Base-by-base conservation (phyloP, 1,284 basidiomycete species). In the Ustilago nuda region DNA sequence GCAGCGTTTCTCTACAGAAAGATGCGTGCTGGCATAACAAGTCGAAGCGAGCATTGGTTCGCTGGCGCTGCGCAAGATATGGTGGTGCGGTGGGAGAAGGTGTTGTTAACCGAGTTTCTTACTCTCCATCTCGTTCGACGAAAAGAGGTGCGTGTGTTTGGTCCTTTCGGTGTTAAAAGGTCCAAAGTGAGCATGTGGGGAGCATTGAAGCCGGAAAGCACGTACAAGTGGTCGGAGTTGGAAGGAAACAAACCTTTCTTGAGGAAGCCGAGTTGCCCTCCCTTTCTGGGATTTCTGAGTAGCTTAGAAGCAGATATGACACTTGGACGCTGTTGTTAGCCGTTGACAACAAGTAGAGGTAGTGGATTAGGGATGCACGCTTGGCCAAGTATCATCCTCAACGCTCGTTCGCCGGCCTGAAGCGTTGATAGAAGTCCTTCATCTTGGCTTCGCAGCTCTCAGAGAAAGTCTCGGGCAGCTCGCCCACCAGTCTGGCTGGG, bases 401-500 rank as follows among this genome's bases (percentile, higher is more conserved):
- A 13, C 72, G 52, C 46, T 70, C 74, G 56, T 66, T 69, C 4
- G 66, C 56, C 13, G 86, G 81, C 70, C 89, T 88, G 83, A 93
- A 94, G 12, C 90, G 88, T 15, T 88, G 88, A 79, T 94, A 94
- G 73, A 90, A 91, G 54, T 90, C 89, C 84, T 96, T 97, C 12
- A 92, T 92, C 68, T 90, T 89, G 0, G 90, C 88, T 85, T 95
- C 93, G 4, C 92, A 89, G 68, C 91, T 89, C 78, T 95, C 94
- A 81, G 93, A 92, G 19, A 92, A 94, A 32, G 94, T 93, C 86
- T 98, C 96, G 1, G 95, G 93, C 8, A 98, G 89, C 79, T 94
- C 92, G 82, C 91, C 92, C 2, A 93, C 85, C 46, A 87, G 66
- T 72, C 51, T 46, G 92, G 94, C 94, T 81, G 97, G 96, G 60